Base-by-base conservation (phyloP, 495 filamentous ascomycete species). In the Penicillium soppii region DNA sequence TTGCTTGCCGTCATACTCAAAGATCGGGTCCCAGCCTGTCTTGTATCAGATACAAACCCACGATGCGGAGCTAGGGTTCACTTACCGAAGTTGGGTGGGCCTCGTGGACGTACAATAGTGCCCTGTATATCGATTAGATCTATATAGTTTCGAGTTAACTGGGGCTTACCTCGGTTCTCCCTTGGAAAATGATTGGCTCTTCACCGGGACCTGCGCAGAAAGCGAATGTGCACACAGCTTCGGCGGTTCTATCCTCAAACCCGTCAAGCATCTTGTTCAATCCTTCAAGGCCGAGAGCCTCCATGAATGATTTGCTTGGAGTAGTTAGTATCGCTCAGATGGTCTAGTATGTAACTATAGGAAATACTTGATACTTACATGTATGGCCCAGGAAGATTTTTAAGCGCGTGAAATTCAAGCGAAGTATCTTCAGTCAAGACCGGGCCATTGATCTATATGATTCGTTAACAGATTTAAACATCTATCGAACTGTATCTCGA, bases 381-480 rank as follows among this genome's bases (percentile, higher is more conserved):
- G 67, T 99, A 99, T 22, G 94, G 91, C 2, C 94, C 94, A n/a
- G 94, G 94, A 32, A 99, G 75, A 10, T 89, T 91, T 53, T 88
- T 82, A 41, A 96, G 74, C 8, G 91, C 91, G 62, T 88, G 84
- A 70, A 97, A 99, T 72, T 90, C 92, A 22, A 99, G 77, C 59
- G 88, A 90, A 10, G 94, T 97, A 72, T 99, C 94, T 67, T 99
- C 94, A 17, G 95, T 92, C 43, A 99, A 77, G 27, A 96, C 95
- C 13, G 94, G 91, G 0, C 92, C 94, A 53, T 82, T 67, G 41
- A 94, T 68, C 91, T 95, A 46, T 23, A 30, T 5, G 5, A 6
- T 10, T 32, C 43, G 39, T 70, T 41, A 65, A 49, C 23, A 40
- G 21, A 22, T 12, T 13, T 2, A 17, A 25, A 19, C 17, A 7